Evolutionary conservation across 768 basidiomycete species (phyloP).

Genomic region (Tremella mesenterica): DNA sequence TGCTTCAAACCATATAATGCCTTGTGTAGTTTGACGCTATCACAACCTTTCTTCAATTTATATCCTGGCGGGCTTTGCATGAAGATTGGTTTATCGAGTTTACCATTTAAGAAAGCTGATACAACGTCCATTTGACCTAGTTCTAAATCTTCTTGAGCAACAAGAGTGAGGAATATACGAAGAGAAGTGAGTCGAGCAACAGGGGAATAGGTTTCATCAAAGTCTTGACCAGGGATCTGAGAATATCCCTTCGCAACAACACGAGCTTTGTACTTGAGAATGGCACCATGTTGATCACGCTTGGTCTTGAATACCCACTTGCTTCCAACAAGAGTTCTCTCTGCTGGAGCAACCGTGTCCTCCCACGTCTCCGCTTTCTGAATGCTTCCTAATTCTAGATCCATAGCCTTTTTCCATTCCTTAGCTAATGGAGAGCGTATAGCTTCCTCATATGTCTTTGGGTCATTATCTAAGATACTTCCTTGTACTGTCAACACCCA

Average conservation of each 20-base stretch:
- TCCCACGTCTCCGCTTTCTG: conserved; percentile 37
- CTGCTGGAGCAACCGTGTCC: conserved; percentile 26
- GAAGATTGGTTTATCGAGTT: conserved; percentile 33
- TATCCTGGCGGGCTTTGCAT: conserved; percentile 14
- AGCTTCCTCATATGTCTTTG: too few species aligned
- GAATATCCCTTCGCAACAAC: conserved; percentile 49
- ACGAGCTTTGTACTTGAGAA: conserved; percentile 14
- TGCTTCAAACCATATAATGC: conserved; percentile 22
- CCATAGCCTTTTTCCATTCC: conserved; percentile 33
- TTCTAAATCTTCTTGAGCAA: conserved; percentile 12
- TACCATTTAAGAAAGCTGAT: conserved; percentile 4
- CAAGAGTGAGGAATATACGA: conserved; percentile 14
- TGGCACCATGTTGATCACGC: conserved; percentile 29
- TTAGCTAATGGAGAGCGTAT: neutral
- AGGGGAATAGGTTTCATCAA: conserved; percentile 47
- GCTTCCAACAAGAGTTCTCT: conserved; percentile 39
- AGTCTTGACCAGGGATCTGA: conserved; percentile 48
- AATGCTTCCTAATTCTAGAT: conserved; percentile 27
- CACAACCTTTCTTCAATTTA: neutral
- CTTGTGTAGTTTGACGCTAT: neutral
- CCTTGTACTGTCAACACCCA: too few species aligned
- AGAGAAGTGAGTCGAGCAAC: conserved; percentile 17
- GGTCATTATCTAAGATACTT: too few species aligned
- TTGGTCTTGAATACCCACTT: conserved; percentile 45
- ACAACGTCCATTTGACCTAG: conserved; percentile 18